A percentile compares a stretch with the other conserved stretches of the same genome.
Conservation (phyloP, 2,329 filamentous ascomycete genomes). For the Hypoxylon sp. region DNA sequence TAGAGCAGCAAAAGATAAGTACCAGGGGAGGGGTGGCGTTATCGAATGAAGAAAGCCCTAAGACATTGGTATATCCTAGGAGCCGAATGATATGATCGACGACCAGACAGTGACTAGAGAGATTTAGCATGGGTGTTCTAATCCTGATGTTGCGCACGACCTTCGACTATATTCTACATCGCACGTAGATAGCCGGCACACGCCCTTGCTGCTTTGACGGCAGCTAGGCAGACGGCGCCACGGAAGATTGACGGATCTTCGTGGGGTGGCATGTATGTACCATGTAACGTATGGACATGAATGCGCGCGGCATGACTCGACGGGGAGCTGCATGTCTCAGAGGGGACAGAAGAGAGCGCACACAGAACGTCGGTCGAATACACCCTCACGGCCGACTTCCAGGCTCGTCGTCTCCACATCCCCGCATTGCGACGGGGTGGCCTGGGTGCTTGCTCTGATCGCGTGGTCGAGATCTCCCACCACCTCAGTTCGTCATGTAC, state of each 20-base stretch:
- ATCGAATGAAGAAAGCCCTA: not conserved
- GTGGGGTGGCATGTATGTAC: slow-evolving; percentile 16
- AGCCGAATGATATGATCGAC: not conserved
- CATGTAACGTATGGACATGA: slow-evolving; percentile 19
- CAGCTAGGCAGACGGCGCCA: not conserved
- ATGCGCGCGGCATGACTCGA: slow-evolving; percentile 33
- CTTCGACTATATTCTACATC: slow-evolving; percentile 7
- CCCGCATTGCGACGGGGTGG: slow-evolving; percentile 24
- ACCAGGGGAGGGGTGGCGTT: not conserved
- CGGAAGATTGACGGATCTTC: slow-evolving; percentile 30
- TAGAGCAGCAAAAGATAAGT: not conserved
- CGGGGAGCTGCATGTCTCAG: slow-evolving; percentile 27
- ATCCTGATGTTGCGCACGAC: not conserved
- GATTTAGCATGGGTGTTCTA: not conserved
- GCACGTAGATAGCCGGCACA: slow-evolving; percentile 2
- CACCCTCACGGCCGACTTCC: slow-evolving; percentile 1
- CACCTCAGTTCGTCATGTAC: slow-evolving; percentile 6
- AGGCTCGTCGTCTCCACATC: slow-evolving; percentile 28
- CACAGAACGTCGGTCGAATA: not conserved
- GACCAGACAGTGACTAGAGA: not conserved
- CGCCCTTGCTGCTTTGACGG: too few species aligned
- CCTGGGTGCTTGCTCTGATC: slow-evolving; percentile 29
- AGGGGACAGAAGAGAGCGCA: slow-evolving; percentile 1
- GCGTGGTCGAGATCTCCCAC: slow-evolving; percentile 23
- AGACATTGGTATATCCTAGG: not conserved